Percentiles rank a stretch among this genome's conserved stretches.
Evolutionary conservation across 179 eudicot genomes (phyloP).

Genomic region (Beta macrorhiza): DNA sequence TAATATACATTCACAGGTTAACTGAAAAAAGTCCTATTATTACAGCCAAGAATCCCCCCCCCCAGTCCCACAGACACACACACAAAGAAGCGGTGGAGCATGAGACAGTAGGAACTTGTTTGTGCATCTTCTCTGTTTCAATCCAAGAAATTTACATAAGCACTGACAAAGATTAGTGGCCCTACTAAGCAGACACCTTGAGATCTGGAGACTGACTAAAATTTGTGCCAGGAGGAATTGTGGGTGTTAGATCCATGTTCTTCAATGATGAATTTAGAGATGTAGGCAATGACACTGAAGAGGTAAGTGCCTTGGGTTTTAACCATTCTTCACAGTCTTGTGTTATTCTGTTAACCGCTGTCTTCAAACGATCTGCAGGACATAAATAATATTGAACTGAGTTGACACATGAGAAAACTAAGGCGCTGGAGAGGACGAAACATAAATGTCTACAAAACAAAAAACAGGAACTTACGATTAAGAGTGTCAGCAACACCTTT

Average conservation of each 20-base stretch:
- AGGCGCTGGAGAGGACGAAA: slow-evolving; percentile 5
- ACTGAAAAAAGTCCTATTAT: neutral
- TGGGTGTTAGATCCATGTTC: slow-evolving; percentile 65
- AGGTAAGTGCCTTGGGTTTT: slow-evolving; percentile 46
- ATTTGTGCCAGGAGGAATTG: slow-evolving; percentile 48
- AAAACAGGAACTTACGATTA: slow-evolving; percentile 51
- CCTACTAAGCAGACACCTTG: slow-evolving; percentile 58
- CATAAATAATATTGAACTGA: slow-evolving; percentile 22
- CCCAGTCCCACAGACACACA: neutral
- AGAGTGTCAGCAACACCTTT: slow-evolving; percentile 52
- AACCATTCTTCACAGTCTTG: slow-evolving; percentile 88
- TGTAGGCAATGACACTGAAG: slow-evolving; percentile 45
- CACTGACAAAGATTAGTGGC: slow-evolving; percentile 17
- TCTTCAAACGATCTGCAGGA: slow-evolving; percentile 63
- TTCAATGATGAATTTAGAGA: slow-evolving; percentile 49
- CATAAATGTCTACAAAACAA: slow-evolving; percentile 10
- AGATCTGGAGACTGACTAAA: slow-evolving; percentile 45
- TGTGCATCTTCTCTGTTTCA: slow-evolving; percentile 9
- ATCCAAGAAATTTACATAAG: neutral
- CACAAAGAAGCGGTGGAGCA: neutral
- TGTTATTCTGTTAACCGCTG: slow-evolving; percentile 61
- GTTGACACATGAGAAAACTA: slow-evolving; percentile 15
- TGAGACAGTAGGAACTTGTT: neutral
- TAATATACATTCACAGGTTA: neutral
- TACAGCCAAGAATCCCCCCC: neutral